Base-by-base conservation (phyloP, 345 rosid species). In the Brassica carinata region DNA sequence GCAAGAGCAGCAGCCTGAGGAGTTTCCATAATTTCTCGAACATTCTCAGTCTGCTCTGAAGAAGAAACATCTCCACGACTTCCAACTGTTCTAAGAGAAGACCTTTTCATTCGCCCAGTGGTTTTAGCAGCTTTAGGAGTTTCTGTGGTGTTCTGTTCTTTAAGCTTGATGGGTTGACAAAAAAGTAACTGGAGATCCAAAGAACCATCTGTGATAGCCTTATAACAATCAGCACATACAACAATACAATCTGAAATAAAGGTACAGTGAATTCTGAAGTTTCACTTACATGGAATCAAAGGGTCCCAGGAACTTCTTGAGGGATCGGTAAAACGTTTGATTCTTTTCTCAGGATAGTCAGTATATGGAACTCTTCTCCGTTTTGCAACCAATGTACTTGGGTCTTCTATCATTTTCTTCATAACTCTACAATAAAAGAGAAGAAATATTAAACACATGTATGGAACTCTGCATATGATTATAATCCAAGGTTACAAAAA, bases 221-320 rank as follows among this genome's bases (percentile, higher is more conserved):
- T n/a, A 79, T 67, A 70, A 74, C 76, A 79, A 72, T 87, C 66
- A 87, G 77, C 27, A 64, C 53, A 75, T 66, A 71, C 18, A 69
- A 30, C 61, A 61, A 61, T 69, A 72, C 65, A 64, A 55, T 23
- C 26, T 30, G 2, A 26, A 53, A 58, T 69, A 67, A 67, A 67
- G 14, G 31, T 61, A 23, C 14, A 5, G 43, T 0, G 7, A 8
- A 67, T n/a, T 17, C 15, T 61, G 29, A 72, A 10, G 58, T 67
- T 63, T n/a, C 27, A 81, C 92, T 84, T 80, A 96, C 99, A 86
- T 23, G 92, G 88, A 81, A 96, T 69, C 78, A 87, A 69, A 74
- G 97, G 89, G 71, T 85, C 87, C 63, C 36, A 77, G 83, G 90
- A 87, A 81, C 69, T 68, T 77, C 15, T 76, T 34, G 80, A 77